Base-by-base conservation (phyloP, 805 yeast species). In the Wickerhamiella kurtzmanii region DNA sequence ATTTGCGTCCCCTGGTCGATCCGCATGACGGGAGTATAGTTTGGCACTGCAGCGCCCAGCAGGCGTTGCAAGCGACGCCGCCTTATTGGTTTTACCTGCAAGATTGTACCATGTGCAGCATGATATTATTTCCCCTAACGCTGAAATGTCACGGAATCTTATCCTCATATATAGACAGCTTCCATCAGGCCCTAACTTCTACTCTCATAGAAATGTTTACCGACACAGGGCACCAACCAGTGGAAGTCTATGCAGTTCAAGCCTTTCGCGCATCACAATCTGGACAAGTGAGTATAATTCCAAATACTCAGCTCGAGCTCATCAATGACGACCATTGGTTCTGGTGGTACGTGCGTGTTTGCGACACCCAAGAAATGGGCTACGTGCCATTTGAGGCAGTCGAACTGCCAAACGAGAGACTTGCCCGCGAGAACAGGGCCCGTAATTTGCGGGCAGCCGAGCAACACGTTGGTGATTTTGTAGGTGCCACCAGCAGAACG, bases 341-440 rank as follows among this genome's bases (percentile, higher is more conserved):
- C 65, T 92, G 98, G 98, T 92, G 98, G 97, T 69, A 89, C 9
- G 89, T 92, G 55, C 63, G 74, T 56, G 61, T 71, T 50, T 68
- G 69, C 38, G 63, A 60, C 41, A 82, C 79, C 60, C 79, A 79
- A 2, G 73, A 78, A 54, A 78, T 89, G 45, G 98, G 98, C 1
- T 92, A 88, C 68, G 94, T 94, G 2, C 98, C 98, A 1, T 97
- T 96, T 1, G 98, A 92, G 62, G 77, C 92, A 48, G 67, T 92
- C 35, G 98, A 92, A 63, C 85, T 95, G 0, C 87, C 84, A 51
- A 82, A 79, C 42, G 98, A 92, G 64, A 70, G 97, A 49, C 65
- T 92, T 46, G 98, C 98, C 0, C 71, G 97, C 47, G 69, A 88
- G 37, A 92, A 92, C 61, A 84, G 95, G 64, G 85, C 89, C 76